Base-by-base conservation (phyloP, 148 eudicot species). In the Nyssa sinensis region DNA sequence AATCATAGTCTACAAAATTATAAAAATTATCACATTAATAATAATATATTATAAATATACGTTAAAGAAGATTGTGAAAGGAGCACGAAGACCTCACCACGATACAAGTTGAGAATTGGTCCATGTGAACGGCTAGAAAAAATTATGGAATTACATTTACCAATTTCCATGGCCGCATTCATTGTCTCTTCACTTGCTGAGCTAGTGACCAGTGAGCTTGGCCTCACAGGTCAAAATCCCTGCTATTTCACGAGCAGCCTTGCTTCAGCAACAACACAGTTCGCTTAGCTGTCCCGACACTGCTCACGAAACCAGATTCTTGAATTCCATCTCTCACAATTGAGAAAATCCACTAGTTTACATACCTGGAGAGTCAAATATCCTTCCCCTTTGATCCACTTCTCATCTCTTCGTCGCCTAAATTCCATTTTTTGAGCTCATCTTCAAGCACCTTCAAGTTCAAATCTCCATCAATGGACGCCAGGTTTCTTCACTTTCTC, bases 381-480 rank as follows among this genome's bases (percentile, higher is more conserved):
- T n/a, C n/a, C n/a, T n/a, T n/a, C n/a, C n/a, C 31, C 28, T 10
- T 1, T 30, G 30, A 13, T 70, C 63, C 21, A 23, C 8, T 23
- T 24, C 14, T 34, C 47, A 21, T 12, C 23, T 21, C 5, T 35
- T 53, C 8, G 2, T 49, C 34, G 30, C 3, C 14, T 31, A 41
- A 66, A 9, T 5, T 6, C 51, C 3, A 8, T 13, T 24, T 67
- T 16, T 37, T 24, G 27, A n/a, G 21, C 27, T 11, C 12, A 14
- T 33, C 13, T 17, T 33, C 34, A 27, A 66, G 44, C 63, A 37
- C 70, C 53, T 29, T 21, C 25, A n/a, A 30, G 1, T 53, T 14
- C n/a, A n/a, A n/a, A n/a, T n/a, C 10, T 21, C 19, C 55, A 47
- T 49, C n/a, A 33, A 82, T 82, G 85, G 82, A 49, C 9, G 34